Percentiles rank a stretch among this genome's conserved stretches.
Evolutionary conservation across 2,329 filamentous ascomycete genomes (phyloP).

Genomic region (Sclerotinia minor): DNA sequence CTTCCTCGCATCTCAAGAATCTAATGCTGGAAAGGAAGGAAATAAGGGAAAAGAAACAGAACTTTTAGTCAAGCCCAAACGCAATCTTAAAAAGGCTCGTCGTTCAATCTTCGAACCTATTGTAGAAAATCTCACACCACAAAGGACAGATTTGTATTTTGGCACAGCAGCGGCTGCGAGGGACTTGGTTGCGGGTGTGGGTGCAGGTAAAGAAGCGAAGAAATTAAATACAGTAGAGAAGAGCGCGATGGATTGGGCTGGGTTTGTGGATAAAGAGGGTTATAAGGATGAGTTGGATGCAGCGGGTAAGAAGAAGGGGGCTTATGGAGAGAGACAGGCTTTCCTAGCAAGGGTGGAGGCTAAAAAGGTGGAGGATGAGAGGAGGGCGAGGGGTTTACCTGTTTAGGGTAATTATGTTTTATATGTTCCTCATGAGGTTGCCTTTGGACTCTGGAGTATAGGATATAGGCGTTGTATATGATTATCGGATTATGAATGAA

Average conservation of each 20-base stretch:
- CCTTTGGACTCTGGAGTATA: not conserved
- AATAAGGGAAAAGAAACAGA: conserved; percentile 13
- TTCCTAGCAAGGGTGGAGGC: conserved; percentile 66
- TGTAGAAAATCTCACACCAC: conserved; percentile 44
- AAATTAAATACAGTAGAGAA: conserved; percentile 72
- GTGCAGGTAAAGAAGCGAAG: conserved; percentile 54
- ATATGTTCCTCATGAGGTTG: not conserved
- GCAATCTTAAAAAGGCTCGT: conserved; percentile 42
- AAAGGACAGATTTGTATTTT: conserved; percentile 59
- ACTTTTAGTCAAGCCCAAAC: conserved; percentile 36
- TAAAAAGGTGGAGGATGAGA: conserved; percentile 60
- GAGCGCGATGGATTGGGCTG: conserved; percentile 72
- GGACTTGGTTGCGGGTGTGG: conserved; percentile 42
- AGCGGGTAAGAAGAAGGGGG: conserved; percentile 64
- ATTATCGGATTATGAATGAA: not conserved
- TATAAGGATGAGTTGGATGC: conserved; percentile 68
- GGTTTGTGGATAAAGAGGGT: conserved; percentile 69
- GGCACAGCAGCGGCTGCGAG: conserved; percentile 46
- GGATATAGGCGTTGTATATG: not conserved
- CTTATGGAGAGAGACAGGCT: conserved; percentile 61
- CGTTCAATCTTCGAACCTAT: conserved; percentile 64
- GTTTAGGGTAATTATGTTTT: not conserved
- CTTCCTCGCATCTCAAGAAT: conserved; percentile 54
- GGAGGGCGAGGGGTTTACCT: conserved; percentile 49
- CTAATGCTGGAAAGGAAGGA: conserved; percentile 28